Conservation (phyloP, 768 basidiomycete genomes). For the Suillus plorans region DNA sequence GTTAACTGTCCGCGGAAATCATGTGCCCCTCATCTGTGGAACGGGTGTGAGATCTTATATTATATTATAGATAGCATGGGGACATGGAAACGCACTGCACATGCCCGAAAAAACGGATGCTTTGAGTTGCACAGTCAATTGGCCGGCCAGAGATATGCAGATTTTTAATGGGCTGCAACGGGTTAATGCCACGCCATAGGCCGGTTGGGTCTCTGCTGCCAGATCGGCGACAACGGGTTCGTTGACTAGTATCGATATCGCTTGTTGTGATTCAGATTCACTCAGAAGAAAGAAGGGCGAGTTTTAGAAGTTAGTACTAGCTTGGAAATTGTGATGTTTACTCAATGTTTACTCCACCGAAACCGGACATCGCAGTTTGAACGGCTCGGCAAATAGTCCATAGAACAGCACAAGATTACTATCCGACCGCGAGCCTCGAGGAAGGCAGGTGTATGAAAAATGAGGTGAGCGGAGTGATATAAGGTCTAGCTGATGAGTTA, state of each 20-base stretch:
- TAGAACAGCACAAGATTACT: not conserved
- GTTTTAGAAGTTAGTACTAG: not conserved
- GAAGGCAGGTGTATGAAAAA: conserved; percentile 4
- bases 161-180: not conserved
- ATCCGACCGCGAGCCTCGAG: not conserved
- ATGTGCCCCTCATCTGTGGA: conserved; percentile 21
- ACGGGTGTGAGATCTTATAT: conserved; percentile 22
- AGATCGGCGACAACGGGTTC: not conserved
- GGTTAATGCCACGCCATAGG: not conserved
- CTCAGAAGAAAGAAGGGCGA: conserved; percentile 2
- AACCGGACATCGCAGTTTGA: conserved; percentile 1
- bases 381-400: not conserved
- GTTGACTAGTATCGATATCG: not conserved
- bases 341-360: not conserved
- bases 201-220: not conserved
- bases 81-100: conserved; percentile 7
- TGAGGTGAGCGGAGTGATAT: conserved; percentile 2
- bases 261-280: not conserved
- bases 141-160: not conserved
- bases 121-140: not conserved
- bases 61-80: conserved; percentile 12
- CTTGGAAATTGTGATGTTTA: conserved; percentile 1
- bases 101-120: conserved; percentile 4
- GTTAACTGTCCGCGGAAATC: conserved; percentile 32
- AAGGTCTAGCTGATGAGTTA: not conserved